phyloP scores from a whole-genome alignment of 331 rosid genomes.

The Malus hybrid region DNA sequence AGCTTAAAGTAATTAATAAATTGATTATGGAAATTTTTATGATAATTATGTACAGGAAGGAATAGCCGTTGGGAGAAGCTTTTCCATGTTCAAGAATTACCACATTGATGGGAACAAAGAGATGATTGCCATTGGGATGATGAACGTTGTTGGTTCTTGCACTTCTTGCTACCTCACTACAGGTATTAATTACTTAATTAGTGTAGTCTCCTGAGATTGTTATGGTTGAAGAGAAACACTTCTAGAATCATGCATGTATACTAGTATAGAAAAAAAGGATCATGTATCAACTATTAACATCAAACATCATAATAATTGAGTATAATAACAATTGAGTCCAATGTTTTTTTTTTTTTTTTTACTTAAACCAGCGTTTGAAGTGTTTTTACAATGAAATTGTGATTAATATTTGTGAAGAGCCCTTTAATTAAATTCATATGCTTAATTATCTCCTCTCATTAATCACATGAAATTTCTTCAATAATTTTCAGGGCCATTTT shows the following conservation, averaged over 20 bases:
- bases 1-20: background rate
- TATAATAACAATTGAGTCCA: background rate
- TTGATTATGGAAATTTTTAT: conserved; percentile 10
- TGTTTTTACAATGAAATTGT: no score
- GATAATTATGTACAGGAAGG: conserved; percentile 66
- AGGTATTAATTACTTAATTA: conserved; percentile 24
- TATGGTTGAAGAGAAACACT: background rate
- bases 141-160: conserved; percentile 92
- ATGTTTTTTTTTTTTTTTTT: background rate
- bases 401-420: background rate
- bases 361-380: background rate
- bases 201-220: background rate
- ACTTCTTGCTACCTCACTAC: conserved; percentile 93
- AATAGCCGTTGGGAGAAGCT: conserved; percentile 97
- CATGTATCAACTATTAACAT: background rate
- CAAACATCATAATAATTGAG: background rate
- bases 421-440: background rate
- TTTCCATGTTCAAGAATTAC: conserved; percentile 89
- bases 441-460: background rate
- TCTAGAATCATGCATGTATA: background rate
- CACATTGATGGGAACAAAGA: conserved; percentile 95
- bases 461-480: background rate
- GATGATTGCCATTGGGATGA: conserved; percentile 90
- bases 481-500: conserved; percentile 77
- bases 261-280: background rate